Conservation (phyloP, 1,284 basidiomycete genomes). For the Vanrija pseudolonga region DNA sequence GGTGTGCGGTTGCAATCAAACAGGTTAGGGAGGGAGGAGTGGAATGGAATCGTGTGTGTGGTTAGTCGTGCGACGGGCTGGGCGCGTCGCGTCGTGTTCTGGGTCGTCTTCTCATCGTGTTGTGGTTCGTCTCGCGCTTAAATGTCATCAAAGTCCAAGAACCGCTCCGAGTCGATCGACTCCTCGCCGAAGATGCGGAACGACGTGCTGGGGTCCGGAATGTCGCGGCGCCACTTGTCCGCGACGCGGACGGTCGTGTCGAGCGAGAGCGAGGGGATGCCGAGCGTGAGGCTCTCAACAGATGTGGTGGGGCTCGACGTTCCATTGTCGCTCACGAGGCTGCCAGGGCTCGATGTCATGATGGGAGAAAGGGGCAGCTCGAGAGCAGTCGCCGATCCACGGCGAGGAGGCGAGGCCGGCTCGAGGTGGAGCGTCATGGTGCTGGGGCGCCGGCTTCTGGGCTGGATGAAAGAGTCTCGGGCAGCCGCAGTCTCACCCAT, state of each 20-base stretch:
- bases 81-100: too few relatives aligned
- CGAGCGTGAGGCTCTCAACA: slow-evolving; percentile 11
- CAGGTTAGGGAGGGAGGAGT: too few relatives aligned
- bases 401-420: background rate
- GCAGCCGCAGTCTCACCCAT: slow-evolving; percentile 4
- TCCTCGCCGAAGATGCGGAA: background rate
- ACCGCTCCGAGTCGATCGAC: slow-evolving; percentile 5
- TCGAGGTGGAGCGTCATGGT: too few relatives aligned
- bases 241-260: background rate
- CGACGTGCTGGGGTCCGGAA: background rate
- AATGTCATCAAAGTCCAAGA: slow-evolving; percentile 24
- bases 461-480: background rate
- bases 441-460: too few relatives aligned
- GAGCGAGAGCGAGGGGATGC: background rate
- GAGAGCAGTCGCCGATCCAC: slow-evolving; percentile 1
- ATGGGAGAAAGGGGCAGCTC: background rate
- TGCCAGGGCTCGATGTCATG: slow-evolving; percentile 6
- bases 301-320: slow-evolving; percentile 7
- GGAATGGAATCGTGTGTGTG: too few relatives aligned
- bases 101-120: too few relatives aligned
- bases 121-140: background rate
- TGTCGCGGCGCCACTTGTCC: background rate
- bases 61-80: too few relatives aligned
- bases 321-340: slow-evolving; percentile 13
- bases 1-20: too few relatives aligned